These are phyloP conservation scores for Metschnikowia dekortorum DNA, from an alignment of 805 yeast genomes.

Conservation along the genomic window DNA sequence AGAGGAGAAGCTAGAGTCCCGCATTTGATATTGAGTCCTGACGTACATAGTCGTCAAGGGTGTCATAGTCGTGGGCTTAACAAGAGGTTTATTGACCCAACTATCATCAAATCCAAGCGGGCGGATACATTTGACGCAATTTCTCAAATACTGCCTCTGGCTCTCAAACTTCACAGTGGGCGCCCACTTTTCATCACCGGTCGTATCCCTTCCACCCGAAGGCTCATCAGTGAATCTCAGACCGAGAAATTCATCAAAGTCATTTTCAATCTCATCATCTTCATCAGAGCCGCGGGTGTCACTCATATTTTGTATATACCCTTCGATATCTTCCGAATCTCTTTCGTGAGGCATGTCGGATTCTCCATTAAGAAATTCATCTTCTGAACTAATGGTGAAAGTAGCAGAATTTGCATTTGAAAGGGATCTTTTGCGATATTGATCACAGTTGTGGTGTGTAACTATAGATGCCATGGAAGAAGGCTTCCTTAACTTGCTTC, in stretches of 20 bases:
- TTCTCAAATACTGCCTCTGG: conserved; percentile 42
- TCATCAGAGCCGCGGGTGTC: conserved; percentile 29
- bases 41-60: conserved; percentile 17
- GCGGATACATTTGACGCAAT: conserved; percentile 54
- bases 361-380: neutral
- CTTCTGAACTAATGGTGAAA: neutral
- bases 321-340: conserved; percentile 23
- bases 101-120: conserved; percentile 48
- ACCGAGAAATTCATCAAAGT: neutral
- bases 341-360: conserved; percentile 5
- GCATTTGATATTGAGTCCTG: conserved; percentile 1
- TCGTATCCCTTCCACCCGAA: neutral
- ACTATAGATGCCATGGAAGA: neutral
- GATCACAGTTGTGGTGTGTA: neutral
- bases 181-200: conserved; percentile 38
- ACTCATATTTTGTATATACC: conserved; percentile 25
- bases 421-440: neutral
- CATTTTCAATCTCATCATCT: conserved; percentile 19
- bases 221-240: neutral
- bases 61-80: conserved; percentile 34
- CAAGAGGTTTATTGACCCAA: conserved; percentile 49
- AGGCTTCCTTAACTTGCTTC: neutral
- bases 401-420: neutral
- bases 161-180: conserved; percentile 38
- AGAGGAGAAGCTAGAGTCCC: conserved; percentile 3